A percentile compares a stretch with the other conserved stretches of the same genome.
phyloP scores from a whole-genome alignment of 2,329 filamentous ascomycete species.

The Camillea tinctor region DNA sequence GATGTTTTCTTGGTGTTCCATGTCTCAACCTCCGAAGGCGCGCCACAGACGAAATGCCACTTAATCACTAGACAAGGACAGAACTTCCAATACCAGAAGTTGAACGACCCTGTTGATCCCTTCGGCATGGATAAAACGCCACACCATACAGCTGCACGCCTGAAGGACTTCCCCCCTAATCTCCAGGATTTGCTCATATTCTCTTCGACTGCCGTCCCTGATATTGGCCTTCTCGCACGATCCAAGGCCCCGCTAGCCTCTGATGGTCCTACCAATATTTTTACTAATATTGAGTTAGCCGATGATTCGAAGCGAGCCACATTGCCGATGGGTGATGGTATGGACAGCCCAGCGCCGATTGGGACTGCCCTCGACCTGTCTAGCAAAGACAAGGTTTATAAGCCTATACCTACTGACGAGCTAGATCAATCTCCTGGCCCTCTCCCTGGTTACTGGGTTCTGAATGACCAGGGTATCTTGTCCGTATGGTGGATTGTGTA shows the following conservation, averaged over 20 bases:
- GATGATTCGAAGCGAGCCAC: constrained; percentile 75
- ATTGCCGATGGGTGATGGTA: constrained; percentile 67
- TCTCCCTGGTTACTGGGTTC: constrained; percentile 76
- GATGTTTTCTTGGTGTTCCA: constrained; percentile 80
- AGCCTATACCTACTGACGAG: constrained; percentile 75
- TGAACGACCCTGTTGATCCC: constrained; percentile 72
- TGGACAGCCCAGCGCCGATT: constrained; percentile 72
- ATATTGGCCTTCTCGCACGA: constrained; percentile 75
- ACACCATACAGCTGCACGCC: constrained; percentile 73
- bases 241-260: constrained; percentile 66
- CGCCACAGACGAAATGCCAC: constrained; percentile 71
- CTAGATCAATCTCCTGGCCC: constrained; percentile 77
- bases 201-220: constrained; percentile 74
- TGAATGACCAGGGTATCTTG: constrained; percentile 87
- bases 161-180: constrained; percentile 77
- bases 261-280: constrained; percentile 63
- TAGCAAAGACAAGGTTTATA: constrained; percentile 71
- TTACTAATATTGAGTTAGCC: constrained; percentile 69
- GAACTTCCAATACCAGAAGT: constrained; percentile 69
- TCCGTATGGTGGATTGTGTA: constrained; percentile 92
- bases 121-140: constrained; percentile 66
- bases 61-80: constrained; percentile 68
- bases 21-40: constrained; percentile 59
- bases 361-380: constrained; percentile 85
- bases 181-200: constrained; percentile 81